A percentile compares a stretch with the other conserved stretches of the same genome.
phyloP scores from a whole-genome alignment of 2,329 filamentous ascomycete genomes.

The Trichoderma gracile region DNA sequence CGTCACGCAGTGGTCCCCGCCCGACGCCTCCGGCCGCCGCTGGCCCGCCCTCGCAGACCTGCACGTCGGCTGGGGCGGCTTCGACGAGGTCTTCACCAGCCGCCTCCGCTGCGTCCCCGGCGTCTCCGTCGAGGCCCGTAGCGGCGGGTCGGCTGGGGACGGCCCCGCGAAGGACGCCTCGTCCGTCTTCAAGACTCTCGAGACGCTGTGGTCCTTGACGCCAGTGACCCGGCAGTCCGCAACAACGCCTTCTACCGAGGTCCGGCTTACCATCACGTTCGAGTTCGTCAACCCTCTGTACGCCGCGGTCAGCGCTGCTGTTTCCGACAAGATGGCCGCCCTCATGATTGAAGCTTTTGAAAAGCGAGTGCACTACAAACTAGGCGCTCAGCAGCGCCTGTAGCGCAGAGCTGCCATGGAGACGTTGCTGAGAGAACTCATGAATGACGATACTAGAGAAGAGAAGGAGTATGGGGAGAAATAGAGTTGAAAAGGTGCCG shows the following conservation, averaged over 20 bases:
- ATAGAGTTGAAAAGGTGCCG: background rate
- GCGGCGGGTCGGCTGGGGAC: slow-evolving; percentile 56
- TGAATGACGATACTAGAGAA: slow-evolving; percentile 6
- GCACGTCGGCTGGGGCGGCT: slow-evolving; percentile 79
- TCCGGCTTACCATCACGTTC: slow-evolving; percentile 75
- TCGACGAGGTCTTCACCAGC: slow-evolving; percentile 82
- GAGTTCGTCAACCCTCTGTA: slow-evolving; percentile 89
- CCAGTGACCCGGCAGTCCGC: slow-evolving; percentile 39
- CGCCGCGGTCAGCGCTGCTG: slow-evolving; percentile 74
- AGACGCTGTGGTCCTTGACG: slow-evolving; percentile 68
- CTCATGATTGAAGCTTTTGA: slow-evolving; percentile 96
- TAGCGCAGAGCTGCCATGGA: background rate
- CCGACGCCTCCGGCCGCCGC: slow-evolving; percentile 49
- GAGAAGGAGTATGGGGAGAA: background rate
- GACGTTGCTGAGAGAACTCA: background rate
- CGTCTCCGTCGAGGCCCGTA: slow-evolving; percentile 73
- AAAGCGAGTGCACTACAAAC: slow-evolving; percentile 63
- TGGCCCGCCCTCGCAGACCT: slow-evolving; percentile 78
- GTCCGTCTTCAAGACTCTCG: slow-evolving; percentile 65
- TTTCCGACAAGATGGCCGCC: slow-evolving; percentile 80
- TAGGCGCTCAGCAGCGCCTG: slow-evolving; percentile 28
- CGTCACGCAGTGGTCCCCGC: slow-evolving; percentile 72
- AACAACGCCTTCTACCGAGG: slow-evolving; percentile 57
- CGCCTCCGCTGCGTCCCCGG: slow-evolving; percentile 75
- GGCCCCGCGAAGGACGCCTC: slow-evolving; percentile 44